These are phyloP conservation scores for Alternaria atra DNA, from an alignment of 2,329 filamentous ascomycete species.

Conservation along the genomic window DNA sequence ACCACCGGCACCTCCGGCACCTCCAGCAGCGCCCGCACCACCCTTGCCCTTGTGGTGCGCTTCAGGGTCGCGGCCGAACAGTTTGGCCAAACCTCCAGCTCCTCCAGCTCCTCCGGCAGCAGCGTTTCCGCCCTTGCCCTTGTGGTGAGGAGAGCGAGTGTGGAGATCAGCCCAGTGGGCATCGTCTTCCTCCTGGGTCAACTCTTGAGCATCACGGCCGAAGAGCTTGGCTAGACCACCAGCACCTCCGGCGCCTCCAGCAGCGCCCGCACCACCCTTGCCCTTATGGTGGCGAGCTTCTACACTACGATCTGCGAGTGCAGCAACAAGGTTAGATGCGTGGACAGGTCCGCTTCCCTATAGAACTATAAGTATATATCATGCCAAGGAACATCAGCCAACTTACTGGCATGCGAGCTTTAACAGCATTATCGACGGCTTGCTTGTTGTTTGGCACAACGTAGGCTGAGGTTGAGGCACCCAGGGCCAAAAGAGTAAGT, in stretches of 20 bases:
- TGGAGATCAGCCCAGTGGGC: conserved; percentile 23
- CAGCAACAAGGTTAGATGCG: conserved; percentile 31
- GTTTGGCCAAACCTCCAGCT: background rate
- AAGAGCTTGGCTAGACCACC: background rate
- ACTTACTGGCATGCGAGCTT: conserved; percentile 41
- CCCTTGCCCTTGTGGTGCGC: conserved; percentile 28
- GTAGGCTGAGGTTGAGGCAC: conserved; percentile 44
- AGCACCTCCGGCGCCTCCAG: background rate
- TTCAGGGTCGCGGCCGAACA: background rate
- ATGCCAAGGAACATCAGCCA: background rate
- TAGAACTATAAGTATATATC: conserved; percentile 15
- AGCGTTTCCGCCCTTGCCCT: conserved; percentile 11
- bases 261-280: conserved; percentile 14
- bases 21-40: background rate
- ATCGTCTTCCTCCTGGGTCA: conserved; percentile 13
- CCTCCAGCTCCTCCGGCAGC: background rate
- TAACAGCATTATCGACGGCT: conserved; percentile 31
- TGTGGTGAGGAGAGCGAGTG: conserved; percentile 17
- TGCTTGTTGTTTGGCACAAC: conserved; percentile 40
- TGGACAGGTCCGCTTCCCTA: conserved; percentile 37
- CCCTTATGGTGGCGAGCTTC: conserved; percentile 30
- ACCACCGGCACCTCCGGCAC: background rate
- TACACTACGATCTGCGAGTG: conserved; percentile 28
- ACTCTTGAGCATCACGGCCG: conserved; percentile 11
- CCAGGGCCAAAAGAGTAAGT: conserved; percentile 43